Evolutionary conservation across 1,139 yeast genomes (phyloP), one percentile per base, ranked within the genome.

Genomic region (Sugiyamaella castrensis): DNA sequence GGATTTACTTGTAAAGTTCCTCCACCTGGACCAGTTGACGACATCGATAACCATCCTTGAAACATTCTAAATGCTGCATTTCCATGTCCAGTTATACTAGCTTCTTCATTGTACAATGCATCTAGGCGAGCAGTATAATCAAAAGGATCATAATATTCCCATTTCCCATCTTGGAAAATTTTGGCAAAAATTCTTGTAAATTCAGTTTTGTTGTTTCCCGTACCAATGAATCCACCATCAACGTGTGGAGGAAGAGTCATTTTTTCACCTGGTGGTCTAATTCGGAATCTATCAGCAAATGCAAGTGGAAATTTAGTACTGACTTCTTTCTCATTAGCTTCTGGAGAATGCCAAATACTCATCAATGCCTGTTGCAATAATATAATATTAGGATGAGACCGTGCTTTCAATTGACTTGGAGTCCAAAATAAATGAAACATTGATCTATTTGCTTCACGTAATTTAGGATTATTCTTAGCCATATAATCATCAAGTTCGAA

Each of bases 401-500:
- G 63, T 1, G 77, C 79, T 51, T 64, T 62, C 2, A 70, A 62
- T 57, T 76, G 77, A 3, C 74, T 62, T 49, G 70, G 67, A 3
- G 76, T 64, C 79, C 80, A 76, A 54, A 70, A 72, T 28, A 73
- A 60, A 40, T 68, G 65, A 58, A 66, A 72, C 31, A 61, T 64
- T n/a, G 63, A 53, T 33, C 35, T 36, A 31, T 40, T 47, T n/a
- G 42, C 45, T 15, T 50, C 53, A 29, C 37, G 39, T 8, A 37
- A 12, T 26, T 46, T 32, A 59, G 69, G 57, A 6, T 59, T 56
- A 12, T 42, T 11, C 12, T 68, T 65, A 11, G 58, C 57, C 2
- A 82, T 82, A 75, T 94, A 92, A 54, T 86, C 92, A 66, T 92
- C 98, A 96, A 53, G 42, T 8, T 43, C 50, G 16, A 37, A 11